These are phyloP conservation scores for Chytriomyces sp. DNA, from an alignment of 192 early-diverging fungal species.

Conservation along the genomic window DNA sequence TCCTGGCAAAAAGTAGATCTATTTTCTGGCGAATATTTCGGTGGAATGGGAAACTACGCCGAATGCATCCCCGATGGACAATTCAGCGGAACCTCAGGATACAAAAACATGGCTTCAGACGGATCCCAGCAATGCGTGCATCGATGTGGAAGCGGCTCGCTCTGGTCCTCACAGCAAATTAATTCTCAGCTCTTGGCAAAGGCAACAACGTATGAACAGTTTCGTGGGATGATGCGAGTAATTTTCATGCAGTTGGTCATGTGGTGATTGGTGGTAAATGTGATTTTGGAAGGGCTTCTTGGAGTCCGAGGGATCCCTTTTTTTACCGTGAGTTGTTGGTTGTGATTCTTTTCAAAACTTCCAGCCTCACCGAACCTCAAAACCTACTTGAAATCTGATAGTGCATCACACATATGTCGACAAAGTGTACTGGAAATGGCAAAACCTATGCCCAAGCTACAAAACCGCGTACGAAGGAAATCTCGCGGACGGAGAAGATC, in stretches of 20 bases:
- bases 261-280: conserved; percentile 7
- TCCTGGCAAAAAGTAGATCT: too few species aligned
- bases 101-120: too few species aligned
- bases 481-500: neutral
- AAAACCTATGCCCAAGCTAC: conserved; percentile 15
- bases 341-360: too few species aligned
- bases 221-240: too few species aligned
- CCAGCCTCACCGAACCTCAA: too few species aligned
- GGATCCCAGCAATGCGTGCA: too few species aligned
- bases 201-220: too few species aligned
- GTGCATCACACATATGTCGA: conserved; percentile 40
- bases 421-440: conserved; percentile 40
- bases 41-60: neutral
- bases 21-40: neutral
- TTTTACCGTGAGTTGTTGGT: neutral
- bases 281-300: neutral
- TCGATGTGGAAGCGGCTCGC: too few species aligned
- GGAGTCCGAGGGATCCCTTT: conserved; percentile 8
- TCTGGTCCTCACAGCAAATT: too few species aligned
- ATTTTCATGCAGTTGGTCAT: too few species aligned
- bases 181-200: too few species aligned
- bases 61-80: conserved; percentile 1
- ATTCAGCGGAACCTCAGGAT: too few species aligned
- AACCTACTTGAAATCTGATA: neutral
- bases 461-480: conserved; percentile 23